Evolutionary conservation across 2,329 filamentous ascomycete genomes (phyloP), one percentile per base, ranked within the genome.

Genomic region (Ophiobolus disseminans): DNA sequence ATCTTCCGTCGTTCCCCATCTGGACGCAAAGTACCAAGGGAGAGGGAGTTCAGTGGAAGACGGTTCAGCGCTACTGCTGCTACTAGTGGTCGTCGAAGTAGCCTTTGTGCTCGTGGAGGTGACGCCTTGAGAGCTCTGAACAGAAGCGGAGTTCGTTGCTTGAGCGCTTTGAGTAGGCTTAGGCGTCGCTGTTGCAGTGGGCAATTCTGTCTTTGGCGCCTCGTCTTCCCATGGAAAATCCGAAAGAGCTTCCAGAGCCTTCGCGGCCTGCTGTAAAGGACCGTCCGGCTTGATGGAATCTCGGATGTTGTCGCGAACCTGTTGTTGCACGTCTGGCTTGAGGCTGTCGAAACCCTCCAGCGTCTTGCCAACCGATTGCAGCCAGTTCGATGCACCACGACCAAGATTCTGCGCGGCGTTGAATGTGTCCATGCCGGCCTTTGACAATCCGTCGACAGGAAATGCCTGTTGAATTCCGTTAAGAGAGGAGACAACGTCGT

Each of bases 391-490:
- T 5, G 53, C 48, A 16, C 46, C 31, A 11, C 50, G 45, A 2
- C 53, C 49, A 9, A 55, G 43, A 20, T 50, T 47, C 19, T 49
- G 48, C 14, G 44, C 55, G 23, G 35, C 19, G 4, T 30, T 40
- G 11, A 51, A 40, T 2, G 45, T 35, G 2, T 42, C 25, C 4
- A 55, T 17, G 1, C 47, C 53, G 13, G 25, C 23, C 13, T 50
- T 17, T 2, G 45, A 44, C 4, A 57, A 42, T 22, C 45, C 23
- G 9, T 41, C 43, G 2, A 42, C 28, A 8, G 44, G 38, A 5
- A 60, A 48, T 4, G 47, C 17, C n/a, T 57, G 22, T 20, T 58
- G 53, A 3, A 60, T 50, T 17, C 57, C 57, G 40, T 60, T 60
- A n/a, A 60, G 17, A 1, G 45, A 39, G 17, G 52, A 48, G 14